A percentile compares a stretch with the other conserved stretches of the same genome.
Evolutionary conservation across 352 stramenopile genomes (phyloP).

Genomic region (Pythium folliculosum): DNA sequence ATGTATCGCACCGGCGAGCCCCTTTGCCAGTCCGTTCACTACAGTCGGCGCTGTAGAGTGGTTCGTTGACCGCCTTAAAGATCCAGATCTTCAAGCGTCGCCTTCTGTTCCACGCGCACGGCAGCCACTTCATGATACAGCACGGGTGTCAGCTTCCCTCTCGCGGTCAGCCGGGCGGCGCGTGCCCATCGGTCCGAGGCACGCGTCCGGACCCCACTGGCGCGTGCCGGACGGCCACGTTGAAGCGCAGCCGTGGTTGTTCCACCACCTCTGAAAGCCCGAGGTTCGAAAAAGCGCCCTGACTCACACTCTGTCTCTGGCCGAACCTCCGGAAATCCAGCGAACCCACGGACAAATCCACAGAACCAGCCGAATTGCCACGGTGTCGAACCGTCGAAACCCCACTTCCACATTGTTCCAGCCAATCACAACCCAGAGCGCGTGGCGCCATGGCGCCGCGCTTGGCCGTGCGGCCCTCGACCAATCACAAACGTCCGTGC

Average conservation of each 20-base stretch:
- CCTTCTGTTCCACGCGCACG: constrained; percentile 8
- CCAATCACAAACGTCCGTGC: constrained; percentile 6
- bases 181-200: constrained; percentile 10
- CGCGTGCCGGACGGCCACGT: constrained; percentile 8
- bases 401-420: neutral
- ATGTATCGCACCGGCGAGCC: no score
- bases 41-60: neutral
- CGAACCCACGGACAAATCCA: neutral
- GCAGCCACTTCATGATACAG: neutral
- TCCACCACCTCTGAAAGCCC: neutral
- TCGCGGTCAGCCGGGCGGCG: neutral
- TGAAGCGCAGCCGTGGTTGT: constrained; percentile 6
- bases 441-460: neutral
- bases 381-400: constrained; percentile 9
- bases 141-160: neutral
- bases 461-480: neutral
- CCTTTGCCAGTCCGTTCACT: neutral
- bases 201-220: neutral
- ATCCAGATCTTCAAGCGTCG: constrained; percentile 11
- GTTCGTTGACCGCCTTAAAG: neutral
- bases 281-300: neutral
- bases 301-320: constrained; percentile 5
- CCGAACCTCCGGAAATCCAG: constrained; percentile 8
- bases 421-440: constrained; percentile 15
- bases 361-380: neutral